Evolutionary conservation across 2,329 filamentous ascomycete species (phyloP), one percentile per base, ranked within the genome.

Genomic region (Trichocomaceae sp.): DNA sequence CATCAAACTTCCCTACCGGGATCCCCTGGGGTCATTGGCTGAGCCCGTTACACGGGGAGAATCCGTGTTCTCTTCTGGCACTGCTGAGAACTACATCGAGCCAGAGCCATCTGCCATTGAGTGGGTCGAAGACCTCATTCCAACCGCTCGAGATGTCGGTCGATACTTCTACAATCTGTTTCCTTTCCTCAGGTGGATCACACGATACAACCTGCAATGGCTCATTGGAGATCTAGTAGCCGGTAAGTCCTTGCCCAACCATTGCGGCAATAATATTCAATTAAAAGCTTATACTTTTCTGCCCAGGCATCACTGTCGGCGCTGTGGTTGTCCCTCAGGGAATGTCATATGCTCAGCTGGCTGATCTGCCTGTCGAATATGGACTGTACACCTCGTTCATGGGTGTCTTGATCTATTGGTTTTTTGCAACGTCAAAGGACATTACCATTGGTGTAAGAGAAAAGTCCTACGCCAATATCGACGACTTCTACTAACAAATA

Each of bases 341-440:
- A 59, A 96, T 97, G 92, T 91, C 92, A 0, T 97, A 97, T 72
- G 91, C 92, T 29, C 78, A 85, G 58, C 79, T 97, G 23, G 92
- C 92, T 45, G 81, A 85, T 58, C 79, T 97, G n/a, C 79, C 83
- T 0, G 82, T 86, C 5, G 80, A 97, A 67, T 97, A 85, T 65
- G 92, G 92, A 51, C 80, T 97, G 0, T 95, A 95, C 72, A 93
- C 92, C 0, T 96, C 92, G 0, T 97, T 99, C 68, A 93, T 96
- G 81, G 93, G 92, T 50, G 91, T 95, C 15, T 71, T 96, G 59
- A 79, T 96, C 58, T 99, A 99, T 73, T 97, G 92, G 92, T 87
- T 96, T 67, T 97, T 97, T 66, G 93, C 91, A 33, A 99, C 93
- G 0, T 96, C 92, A 13, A 99, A 97, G 69, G 92, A 99, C 71